Evolutionary conservation across 768 basidiomycete species (phyloP).

Genomic region (Suillus clintonianus): DNA sequence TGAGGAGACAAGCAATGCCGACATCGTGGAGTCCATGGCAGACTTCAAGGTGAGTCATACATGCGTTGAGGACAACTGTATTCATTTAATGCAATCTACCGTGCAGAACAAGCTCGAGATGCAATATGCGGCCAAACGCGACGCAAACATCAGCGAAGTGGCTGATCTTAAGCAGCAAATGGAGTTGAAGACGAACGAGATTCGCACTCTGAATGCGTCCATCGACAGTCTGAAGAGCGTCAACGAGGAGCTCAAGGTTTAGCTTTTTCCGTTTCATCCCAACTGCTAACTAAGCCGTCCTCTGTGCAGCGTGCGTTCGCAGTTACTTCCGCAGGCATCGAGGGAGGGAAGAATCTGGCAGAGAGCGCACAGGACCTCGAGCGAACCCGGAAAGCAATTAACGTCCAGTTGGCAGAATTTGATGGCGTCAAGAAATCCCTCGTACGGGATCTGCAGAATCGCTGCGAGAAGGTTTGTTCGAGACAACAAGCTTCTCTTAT

Average conservation of each 20-base stretch:
- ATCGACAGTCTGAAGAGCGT: slow-evolving; percentile 94
- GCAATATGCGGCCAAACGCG: slow-evolving; percentile 91
- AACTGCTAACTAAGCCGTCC: slow-evolving; percentile 3
- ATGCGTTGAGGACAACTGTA: not conserved
- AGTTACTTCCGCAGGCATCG: slow-evolving; percentile 94
- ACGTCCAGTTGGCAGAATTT: slow-evolving; percentile 97
- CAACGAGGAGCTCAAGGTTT: slow-evolving; percentile 97
- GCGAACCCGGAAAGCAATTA: slow-evolving; percentile 93
- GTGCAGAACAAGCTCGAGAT: slow-evolving; percentile 87
- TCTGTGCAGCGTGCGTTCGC: slow-evolving; percentile 85
- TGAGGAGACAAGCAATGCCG: slow-evolving; percentile 83
- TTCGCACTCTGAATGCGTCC: slow-evolving; percentile 78
- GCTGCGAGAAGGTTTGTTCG: slow-evolving; percentile 89
- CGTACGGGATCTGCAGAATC: slow-evolving; percentile 98
- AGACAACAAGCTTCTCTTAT: not conserved
- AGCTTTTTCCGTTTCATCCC: slow-evolving; percentile 14
- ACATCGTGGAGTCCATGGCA: slow-evolving; percentile 79
- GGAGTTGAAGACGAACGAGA: slow-evolving; percentile 81
- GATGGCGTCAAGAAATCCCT: slow-evolving; percentile 98
- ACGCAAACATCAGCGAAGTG: slow-evolving; percentile 84
- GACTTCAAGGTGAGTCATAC: slow-evolving; percentile 76
- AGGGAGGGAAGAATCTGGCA: slow-evolving; percentile 95
- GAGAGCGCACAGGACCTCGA: slow-evolving; percentile 98
- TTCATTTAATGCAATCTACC: slow-evolving; percentile 6
- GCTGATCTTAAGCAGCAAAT: slow-evolving; percentile 87